Percentiles rank a stretch among this genome's conserved stretches.
Conservation (phyloP, 495 filamentous ascomycete species). For the Venustampulla echinocandica region DNA sequence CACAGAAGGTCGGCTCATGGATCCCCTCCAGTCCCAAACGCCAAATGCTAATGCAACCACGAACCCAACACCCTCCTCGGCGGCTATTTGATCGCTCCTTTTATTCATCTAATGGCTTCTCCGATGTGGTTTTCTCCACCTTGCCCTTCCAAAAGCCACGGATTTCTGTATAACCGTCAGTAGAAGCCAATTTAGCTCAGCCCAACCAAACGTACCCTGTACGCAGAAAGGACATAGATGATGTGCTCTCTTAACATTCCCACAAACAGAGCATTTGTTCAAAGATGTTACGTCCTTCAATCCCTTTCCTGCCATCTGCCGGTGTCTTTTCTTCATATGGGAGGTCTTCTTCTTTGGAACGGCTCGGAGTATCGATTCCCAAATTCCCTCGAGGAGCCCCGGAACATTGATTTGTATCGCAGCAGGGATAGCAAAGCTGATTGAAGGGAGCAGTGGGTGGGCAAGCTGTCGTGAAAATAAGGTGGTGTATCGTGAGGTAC, state of each 20-base stretch:
- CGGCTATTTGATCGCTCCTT: background rate
- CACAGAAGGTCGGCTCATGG: background rate
- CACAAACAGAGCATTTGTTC: slow-evolving; percentile 83
- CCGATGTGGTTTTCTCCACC: slow-evolving; percentile 7
- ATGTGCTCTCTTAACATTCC: slow-evolving; percentile 79
- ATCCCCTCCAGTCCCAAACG: slow-evolving; percentile 6
- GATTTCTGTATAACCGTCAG: slow-evolving; percentile 25
- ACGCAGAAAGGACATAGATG: slow-evolving; percentile 80
- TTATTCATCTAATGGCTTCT: slow-evolving; percentile 7
- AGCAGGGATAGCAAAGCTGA: slow-evolving; percentile 43
- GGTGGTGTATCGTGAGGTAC: slow-evolving; percentile 31
- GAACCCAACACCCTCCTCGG: background rate
- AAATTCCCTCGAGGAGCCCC: slow-evolving; percentile 61
- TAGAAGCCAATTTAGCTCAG: background rate
- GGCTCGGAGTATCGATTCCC: slow-evolving; percentile 85
- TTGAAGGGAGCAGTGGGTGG: slow-evolving; percentile 37
- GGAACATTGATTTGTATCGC: slow-evolving; percentile 46
- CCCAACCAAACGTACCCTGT: slow-evolving; percentile 34
- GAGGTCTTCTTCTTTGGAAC: slow-evolving; percentile 99
- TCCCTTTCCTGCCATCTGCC: slow-evolving; percentile 89
- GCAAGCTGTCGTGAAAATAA: slow-evolving; percentile 32
- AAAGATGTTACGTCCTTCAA: slow-evolving; percentile 81
- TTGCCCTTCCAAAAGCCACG: slow-evolving; percentile 24
- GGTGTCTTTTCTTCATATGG: slow-evolving; percentile 86
- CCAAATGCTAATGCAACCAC: slow-evolving; percentile 7